Conservation (phyloP, 768 basidiomycete genomes). For the Termitomyces sp. region DNA sequence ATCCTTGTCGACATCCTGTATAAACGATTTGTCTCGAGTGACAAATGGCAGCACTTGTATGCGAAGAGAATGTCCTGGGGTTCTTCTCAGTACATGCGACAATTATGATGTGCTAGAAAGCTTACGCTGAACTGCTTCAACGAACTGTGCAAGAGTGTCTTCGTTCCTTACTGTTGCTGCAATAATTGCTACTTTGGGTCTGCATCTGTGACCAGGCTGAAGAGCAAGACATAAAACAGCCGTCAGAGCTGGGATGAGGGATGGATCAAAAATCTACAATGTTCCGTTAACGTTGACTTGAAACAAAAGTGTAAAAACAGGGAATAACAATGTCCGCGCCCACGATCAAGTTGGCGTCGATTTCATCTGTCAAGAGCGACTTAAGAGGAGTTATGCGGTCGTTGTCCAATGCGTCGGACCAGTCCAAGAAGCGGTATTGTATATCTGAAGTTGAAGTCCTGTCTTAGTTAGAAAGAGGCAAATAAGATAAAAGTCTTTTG, state of each 20-base stretch:
- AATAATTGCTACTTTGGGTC: constrained; percentile 32
- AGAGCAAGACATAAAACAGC: constrained; percentile 42
- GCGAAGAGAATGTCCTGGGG: constrained; percentile 13
- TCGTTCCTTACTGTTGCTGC: constrained; percentile 55
- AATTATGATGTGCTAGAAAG: background rate
- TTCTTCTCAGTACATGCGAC: constrained; percentile 11
- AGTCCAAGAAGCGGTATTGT: constrained; percentile 49
- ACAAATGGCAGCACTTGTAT: constrained; percentile 21
- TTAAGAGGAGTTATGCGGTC: constrained; percentile 18
- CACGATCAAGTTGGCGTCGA: constrained; percentile 52
- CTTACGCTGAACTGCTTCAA: constrained; percentile 28
- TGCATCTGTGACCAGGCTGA: constrained; percentile 13
- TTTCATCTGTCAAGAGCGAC: constrained; percentile 33
- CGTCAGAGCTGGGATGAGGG: constrained; percentile 52
- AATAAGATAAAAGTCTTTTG: background rate
- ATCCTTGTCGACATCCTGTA: constrained; percentile 29
- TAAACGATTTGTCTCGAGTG: constrained; percentile 13
- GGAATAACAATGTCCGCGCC: constrained; percentile 61
- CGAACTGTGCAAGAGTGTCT: constrained; percentile 43
- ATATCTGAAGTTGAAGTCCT: constrained; percentile 43
- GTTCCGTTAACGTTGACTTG: background rate
- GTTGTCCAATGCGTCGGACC: constrained; percentile 51
- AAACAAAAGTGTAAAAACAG: background rate
- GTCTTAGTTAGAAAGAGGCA: constrained; percentile 33
- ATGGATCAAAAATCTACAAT: constrained; percentile 62